Conservation (phyloP, 345 rosid species). For the Gynandropsis gynandra region DNA sequence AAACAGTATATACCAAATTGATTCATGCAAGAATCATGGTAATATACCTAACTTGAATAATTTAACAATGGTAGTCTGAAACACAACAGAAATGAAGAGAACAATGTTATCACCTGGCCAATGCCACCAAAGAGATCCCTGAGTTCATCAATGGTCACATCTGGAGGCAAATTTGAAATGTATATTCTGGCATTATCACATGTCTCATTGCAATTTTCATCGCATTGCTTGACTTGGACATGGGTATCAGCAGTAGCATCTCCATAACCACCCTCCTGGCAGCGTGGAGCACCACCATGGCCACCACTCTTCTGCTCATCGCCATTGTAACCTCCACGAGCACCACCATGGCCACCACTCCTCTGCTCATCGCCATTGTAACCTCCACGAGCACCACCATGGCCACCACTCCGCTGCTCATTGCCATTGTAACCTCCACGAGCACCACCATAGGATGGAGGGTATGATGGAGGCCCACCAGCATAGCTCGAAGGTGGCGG, state of each 20-base stretch:
- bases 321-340: constrained; percentile 54
- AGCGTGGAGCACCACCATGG: constrained; percentile 43
- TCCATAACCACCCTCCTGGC: constrained; percentile 47
- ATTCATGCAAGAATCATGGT: background rate
- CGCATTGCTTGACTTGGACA: constrained; percentile 76
- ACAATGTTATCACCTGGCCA: constrained; percentile 68
- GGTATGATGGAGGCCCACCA: constrained; percentile 67
- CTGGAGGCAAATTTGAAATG: constrained; percentile 91
- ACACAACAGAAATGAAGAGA: constrained; percentile 24
- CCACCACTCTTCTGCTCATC: constrained; percentile 43
- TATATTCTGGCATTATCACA: constrained; percentile 94
- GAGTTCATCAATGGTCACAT: constrained; percentile 84
- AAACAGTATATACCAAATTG: background rate
- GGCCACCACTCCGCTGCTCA: constrained; percentile 37
- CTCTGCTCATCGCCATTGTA: no score
- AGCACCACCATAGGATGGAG: constrained; percentile 76
- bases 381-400: constrained; percentile 28
- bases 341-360: constrained; percentile 68
- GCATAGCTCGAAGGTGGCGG: constrained; percentile 84
- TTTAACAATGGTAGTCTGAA: background rate
- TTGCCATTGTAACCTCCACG: constrained; percentile 56
- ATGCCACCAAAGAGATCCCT: constrained; percentile 93
- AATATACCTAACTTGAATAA: background rate
- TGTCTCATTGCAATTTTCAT: constrained; percentile 63
- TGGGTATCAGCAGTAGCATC: constrained; percentile 37